Conservation (phyloP, 2,329 filamentous ascomycete species). For the Gliomastix tumulicola region DNA sequence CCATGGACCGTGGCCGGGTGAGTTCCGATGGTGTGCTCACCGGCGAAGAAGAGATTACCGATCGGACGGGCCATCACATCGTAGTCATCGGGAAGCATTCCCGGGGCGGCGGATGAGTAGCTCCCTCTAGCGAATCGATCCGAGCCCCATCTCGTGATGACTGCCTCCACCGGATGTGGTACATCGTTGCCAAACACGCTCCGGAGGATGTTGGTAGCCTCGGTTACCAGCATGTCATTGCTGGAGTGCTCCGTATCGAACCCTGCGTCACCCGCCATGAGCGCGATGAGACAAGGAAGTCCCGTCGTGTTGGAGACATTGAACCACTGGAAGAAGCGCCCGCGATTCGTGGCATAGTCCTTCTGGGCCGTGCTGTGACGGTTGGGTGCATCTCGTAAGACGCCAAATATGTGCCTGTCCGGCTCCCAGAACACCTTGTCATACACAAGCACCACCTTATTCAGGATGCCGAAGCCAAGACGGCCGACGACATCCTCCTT, state of each 20-base stretch:
- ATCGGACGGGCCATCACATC: constrained; percentile 80
- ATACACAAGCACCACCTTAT: constrained; percentile 92
- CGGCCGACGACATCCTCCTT: constrained; percentile 75
- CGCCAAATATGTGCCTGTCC: constrained; percentile 86
- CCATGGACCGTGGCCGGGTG: constrained; percentile 97
- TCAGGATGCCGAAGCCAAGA: constrained; percentile 87
- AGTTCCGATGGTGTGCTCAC: constrained; percentile 91
- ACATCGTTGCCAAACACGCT: constrained; percentile 67
- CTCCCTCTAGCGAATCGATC: constrained; percentile 90
- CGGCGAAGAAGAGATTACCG: constrained; percentile 89
- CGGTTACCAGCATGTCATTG: constrained; percentile 68
- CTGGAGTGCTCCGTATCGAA: constrained; percentile 75
- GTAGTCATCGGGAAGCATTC: constrained; percentile 81
- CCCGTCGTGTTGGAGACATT: constrained; percentile 89
- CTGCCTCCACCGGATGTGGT: constrained; percentile 73
- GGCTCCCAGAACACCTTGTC: constrained; percentile 86
- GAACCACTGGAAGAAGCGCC: constrained; percentile 98
- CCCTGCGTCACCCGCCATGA: constrained; percentile 94
- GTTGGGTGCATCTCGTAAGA: constrained; percentile 68
- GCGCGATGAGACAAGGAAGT: constrained; percentile 76
- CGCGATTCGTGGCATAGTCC: constrained; percentile 72
- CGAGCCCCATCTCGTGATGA: constrained; percentile 87
- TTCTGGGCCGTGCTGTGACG: constrained; percentile 67
- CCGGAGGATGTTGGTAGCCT: constrained; percentile 73
- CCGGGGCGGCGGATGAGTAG: constrained; percentile 87